Evolutionary conservation across 2,329 filamentous ascomycete genomes (phyloP).

Genomic region (Thielaviopsis euricoi): DNA sequence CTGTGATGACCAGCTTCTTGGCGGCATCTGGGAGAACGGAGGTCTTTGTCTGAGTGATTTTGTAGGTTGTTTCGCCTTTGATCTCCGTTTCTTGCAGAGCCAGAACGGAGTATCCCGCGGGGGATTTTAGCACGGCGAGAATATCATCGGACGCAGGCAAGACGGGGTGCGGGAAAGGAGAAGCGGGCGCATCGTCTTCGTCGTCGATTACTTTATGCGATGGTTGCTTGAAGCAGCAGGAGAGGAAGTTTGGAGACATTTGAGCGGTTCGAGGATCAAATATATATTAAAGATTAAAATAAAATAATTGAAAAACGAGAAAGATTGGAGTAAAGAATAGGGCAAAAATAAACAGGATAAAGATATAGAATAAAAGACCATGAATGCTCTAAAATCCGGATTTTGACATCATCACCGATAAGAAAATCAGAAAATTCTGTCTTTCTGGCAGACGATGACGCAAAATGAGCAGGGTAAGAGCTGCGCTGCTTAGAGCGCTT

Average conservation of each 20-base stretch:
- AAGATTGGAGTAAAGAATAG: neutral
- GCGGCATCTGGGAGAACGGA: slow-evolving; percentile 18
- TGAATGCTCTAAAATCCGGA: neutral
- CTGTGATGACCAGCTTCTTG: slow-evolving; percentile 9
- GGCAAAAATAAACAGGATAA: too few species aligned
- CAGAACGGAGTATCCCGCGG: neutral
- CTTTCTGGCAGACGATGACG: neutral
- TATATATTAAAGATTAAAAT: neutral
- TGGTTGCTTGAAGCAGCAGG: neutral
- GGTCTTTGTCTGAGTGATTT: slow-evolving; percentile 12
- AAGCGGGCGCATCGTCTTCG: neutral
- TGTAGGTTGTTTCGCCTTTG: slow-evolving; percentile 11
- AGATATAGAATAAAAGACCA: too few species aligned
- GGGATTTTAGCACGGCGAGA: neutral
- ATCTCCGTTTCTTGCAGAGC: slow-evolving; percentile 2
- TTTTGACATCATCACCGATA: neutral
- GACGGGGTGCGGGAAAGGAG: neutral
- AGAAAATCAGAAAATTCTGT: neutral
- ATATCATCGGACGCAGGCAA: neutral
- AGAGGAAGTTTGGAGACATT: neutral
- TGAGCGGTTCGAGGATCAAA: neutral
- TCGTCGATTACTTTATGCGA: neutral
- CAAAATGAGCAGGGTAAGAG: neutral
- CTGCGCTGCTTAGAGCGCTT: neutral
- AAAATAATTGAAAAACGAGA: neutral